Conservation (phyloP, 441 rosid species). For the Erysimum pusillum region DNA sequence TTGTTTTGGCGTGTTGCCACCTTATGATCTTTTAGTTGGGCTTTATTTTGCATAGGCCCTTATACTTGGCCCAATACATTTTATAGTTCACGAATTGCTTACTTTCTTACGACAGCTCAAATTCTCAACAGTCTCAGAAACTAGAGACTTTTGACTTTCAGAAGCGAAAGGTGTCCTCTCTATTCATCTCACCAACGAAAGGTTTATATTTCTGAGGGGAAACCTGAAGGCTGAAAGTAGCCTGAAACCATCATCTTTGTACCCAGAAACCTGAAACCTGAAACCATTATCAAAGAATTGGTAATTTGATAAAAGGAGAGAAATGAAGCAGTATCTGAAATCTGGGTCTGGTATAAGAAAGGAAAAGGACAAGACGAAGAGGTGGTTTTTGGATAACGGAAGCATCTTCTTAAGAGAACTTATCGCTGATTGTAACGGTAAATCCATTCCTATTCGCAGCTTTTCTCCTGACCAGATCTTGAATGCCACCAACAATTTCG, state of each 20-base stretch:
- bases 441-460: constrained; percentile 39
- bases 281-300: neutral
- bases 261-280: neutral
- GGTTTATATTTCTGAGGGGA: neutral
- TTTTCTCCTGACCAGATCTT: constrained; percentile 43
- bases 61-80: neutral
- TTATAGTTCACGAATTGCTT: neutral
- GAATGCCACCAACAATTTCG: constrained; percentile 42
- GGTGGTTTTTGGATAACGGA: constrained; percentile 39
- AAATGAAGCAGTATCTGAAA: constrained; percentile 13
- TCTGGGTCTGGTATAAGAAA: neutral
- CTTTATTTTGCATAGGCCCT: neutral
- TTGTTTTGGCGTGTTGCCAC: neutral
- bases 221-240: too few relatives aligned
- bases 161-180: neutral
- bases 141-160: neutral
- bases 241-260: neutral
- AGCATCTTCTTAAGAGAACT: constrained; percentile 39
- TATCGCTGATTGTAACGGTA: constrained; percentile 44
- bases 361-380: constrained; percentile 2
- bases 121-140: neutral
- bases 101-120: neutral
- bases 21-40: neutral
- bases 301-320: neutral
- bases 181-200: neutral